Conservation (phyloP, 257 asterid species). For the Eustoma russellianum region DNA sequence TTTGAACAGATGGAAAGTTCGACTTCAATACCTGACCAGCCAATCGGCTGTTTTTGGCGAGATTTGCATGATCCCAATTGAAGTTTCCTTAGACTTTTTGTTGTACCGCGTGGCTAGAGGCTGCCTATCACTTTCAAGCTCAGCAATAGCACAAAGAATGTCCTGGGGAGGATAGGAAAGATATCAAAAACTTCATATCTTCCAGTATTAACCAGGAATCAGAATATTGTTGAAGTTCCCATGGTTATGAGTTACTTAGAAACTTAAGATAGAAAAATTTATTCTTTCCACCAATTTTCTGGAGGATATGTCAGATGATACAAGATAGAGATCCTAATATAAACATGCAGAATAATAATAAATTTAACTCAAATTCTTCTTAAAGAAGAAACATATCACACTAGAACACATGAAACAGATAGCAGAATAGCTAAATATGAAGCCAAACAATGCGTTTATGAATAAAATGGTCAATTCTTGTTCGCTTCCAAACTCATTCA, state of each 20-base stretch:
- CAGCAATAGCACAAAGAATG: slow-evolving; percentile 90
- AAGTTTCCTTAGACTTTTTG: slow-evolving; percentile 56
- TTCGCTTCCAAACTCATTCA: too few relatives aligned
- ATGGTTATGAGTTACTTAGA: too few relatives aligned
- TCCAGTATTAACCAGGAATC: not conserved
- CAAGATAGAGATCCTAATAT: not conserved
- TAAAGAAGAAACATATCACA: too few relatives aligned
- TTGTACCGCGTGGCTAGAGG: slow-evolving; percentile 51
- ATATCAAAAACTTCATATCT: not conserved
- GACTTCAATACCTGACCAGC: slow-evolving; percentile 46
- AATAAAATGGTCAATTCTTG: too few relatives aligned
- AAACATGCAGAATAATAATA: too few relatives aligned
- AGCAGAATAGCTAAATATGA: too few relatives aligned
- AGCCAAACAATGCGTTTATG: too few relatives aligned
- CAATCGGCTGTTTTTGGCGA: slow-evolving; percentile 69
- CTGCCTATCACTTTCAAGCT: slow-evolving; percentile 80
- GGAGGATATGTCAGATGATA: not conserved
- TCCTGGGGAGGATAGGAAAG: slow-evolving; percentile 38
- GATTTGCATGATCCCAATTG: slow-evolving; percentile 76
- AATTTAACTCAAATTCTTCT: too few relatives aligned
- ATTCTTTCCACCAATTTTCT: not conserved
- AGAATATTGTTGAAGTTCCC: not conserved
- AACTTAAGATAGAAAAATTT: not conserved
- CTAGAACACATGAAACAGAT: too few relatives aligned
- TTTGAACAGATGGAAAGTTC: not conserved